Conservation (phyloP, 805 yeast species). For the Kuraishia hungarica region DNA sequence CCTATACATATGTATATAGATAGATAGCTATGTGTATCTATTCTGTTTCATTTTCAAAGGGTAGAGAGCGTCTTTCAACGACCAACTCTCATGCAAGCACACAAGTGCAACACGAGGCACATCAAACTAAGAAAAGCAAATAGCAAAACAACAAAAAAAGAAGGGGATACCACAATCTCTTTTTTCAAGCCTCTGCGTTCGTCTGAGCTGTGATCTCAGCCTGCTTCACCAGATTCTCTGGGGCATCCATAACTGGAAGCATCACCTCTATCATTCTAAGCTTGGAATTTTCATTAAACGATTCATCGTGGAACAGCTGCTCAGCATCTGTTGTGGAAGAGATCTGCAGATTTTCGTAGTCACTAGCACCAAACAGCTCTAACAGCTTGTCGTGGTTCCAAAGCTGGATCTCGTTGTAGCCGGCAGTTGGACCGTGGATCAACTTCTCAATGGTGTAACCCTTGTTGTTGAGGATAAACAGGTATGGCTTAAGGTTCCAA, state of each 20-base stretch:
- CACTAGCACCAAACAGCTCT: slow-evolving; percentile 50
- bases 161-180: background rate
- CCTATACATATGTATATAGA: too few relatives aligned
- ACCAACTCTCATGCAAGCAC: too few relatives aligned
- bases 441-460: slow-evolving; percentile 73
- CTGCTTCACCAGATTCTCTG: slow-evolving; percentile 55
- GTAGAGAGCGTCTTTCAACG: too few relatives aligned
- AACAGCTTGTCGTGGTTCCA: slow-evolving; percentile 58
- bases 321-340: slow-evolving; percentile 52
- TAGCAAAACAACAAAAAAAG: background rate
- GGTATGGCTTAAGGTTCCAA: slow-evolving; percentile 59
- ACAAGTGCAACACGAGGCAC: too few relatives aligned
- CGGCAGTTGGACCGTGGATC: slow-evolving; percentile 60
- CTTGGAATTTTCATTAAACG: slow-evolving; percentile 46
- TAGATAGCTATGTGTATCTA: too few relatives aligned
- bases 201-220: slow-evolving; percentile 41
- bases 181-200: slow-evolving; percentile 12
- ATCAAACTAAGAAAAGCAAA: too few relatives aligned
- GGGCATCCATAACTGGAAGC: slow-evolving; percentile 66
- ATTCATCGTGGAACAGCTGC: slow-evolving; percentile 33
- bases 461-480: slow-evolving; percentile 61
- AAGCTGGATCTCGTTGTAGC: slow-evolving; percentile 58
- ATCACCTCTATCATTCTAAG: slow-evolving; percentile 61
- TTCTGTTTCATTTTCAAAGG: too few relatives aligned
- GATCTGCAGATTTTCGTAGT: slow-evolving; percentile 46